phyloP scores from a whole-genome alignment of 1,139 yeast species.

The Diutina rugosa region DNA sequence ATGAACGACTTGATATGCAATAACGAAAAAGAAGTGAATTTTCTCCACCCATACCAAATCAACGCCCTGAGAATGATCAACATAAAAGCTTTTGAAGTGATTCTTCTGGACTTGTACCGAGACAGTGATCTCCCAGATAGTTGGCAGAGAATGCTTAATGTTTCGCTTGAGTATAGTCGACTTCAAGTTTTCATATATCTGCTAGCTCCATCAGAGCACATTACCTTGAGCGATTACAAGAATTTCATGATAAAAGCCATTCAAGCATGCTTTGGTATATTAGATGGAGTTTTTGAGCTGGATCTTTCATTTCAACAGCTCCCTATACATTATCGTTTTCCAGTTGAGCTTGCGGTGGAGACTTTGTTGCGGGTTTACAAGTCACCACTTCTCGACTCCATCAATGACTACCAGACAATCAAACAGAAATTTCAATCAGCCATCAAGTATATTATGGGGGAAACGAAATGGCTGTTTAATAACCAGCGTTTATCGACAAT shows the following conservation, averaged over 20 bases:
- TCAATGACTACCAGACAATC: constrained; percentile 18
- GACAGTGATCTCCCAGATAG: background rate
- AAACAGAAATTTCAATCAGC: constrained; percentile 16
- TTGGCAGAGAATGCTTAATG: constrained; percentile 13
- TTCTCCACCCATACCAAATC: background rate
- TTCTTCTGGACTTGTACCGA: constrained; percentile 14
- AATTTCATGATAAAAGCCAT: constrained; percentile 17
- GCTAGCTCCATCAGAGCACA: constrained; percentile 16
- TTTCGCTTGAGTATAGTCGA: constrained; percentile 26
- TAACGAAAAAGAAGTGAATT: background rate
- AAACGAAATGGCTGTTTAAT: background rate
- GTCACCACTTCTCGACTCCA: constrained; percentile 20
- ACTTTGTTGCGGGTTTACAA: constrained; percentile 22
- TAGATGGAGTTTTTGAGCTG: constrained; percentile 12
- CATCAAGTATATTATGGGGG: background rate
- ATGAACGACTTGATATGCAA: constrained; percentile 18
- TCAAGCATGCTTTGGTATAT: constrained; percentile 16
- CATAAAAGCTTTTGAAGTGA: constrained; percentile 31
- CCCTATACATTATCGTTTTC: constrained; percentile 29
- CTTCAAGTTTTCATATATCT: constrained; percentile 27
- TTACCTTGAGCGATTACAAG: constrained; percentile 18
- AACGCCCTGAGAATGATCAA: constrained; percentile 11
- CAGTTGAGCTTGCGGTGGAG: constrained; percentile 22
- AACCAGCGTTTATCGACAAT: background rate
- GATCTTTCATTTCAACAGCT: constrained; percentile 17